Conservation (phyloP, 495 filamentous ascomycete species). For the Darksidea phi region DNA sequence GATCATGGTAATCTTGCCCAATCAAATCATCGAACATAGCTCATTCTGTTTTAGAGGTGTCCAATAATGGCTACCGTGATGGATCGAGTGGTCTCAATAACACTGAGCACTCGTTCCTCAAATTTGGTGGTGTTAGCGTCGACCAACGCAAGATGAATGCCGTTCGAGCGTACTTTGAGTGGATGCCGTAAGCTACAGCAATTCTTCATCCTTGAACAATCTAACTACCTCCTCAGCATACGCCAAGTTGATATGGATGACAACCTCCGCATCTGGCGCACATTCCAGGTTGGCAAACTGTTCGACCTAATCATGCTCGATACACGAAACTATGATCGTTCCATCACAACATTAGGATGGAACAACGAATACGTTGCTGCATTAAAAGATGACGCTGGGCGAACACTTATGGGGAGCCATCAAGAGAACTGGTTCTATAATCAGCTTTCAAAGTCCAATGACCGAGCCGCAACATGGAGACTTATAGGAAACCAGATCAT, state of each 20-base stretch:
- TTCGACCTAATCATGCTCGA: slow-evolving; percentile 69
- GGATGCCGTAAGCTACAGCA: slow-evolving; percentile 29
- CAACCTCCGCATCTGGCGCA: slow-evolving; percentile 67
- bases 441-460: slow-evolving; percentile 51
- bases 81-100: slow-evolving; percentile 57
- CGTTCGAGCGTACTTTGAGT: slow-evolving; percentile 70
- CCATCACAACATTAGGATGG: slow-evolving; percentile 50
- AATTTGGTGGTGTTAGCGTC: slow-evolving; percentile 58
- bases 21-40: background rate
- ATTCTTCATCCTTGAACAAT: background rate
- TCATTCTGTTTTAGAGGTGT: slow-evolving; percentile 45
- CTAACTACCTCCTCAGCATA: slow-evolving; percentile 2
- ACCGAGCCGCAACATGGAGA: slow-evolving; percentile 60
- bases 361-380: slow-evolving; percentile 57
- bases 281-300: slow-evolving; percentile 62
- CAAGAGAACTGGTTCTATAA: slow-evolving; percentile 72
- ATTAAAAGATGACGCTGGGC: slow-evolving; percentile 57
- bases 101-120: slow-evolving; percentile 60
- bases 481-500: slow-evolving; percentile 66
- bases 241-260: slow-evolving; percentile 67
- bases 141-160: slow-evolving; percentile 70
- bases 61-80: slow-evolving; percentile 60
- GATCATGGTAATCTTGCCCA: slow-evolving; percentile 51
- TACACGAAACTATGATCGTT: slow-evolving; percentile 65
- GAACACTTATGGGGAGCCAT: slow-evolving; percentile 61